Evolutionary conservation across 768 basidiomycete genomes (phyloP).

Genomic region (Kwoniella botswanensis): DNA sequence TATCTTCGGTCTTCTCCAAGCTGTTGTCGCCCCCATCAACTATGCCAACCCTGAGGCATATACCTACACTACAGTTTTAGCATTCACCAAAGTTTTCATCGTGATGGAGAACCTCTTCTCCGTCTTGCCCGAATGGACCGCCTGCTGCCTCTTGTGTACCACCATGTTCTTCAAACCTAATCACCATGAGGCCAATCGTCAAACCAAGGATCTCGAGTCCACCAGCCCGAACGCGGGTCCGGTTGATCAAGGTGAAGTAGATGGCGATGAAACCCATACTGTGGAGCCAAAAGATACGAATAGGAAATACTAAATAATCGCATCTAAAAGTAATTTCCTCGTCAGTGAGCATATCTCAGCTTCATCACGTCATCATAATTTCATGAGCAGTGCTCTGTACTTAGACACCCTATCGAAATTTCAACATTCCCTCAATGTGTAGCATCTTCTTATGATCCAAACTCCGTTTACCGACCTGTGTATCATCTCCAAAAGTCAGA

Average conservation of each 20-base stretch:
- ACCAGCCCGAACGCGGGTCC: neutral
- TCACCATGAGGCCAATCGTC: neutral
- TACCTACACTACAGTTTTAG: constrained; percentile 12
- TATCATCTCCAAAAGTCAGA: no score
- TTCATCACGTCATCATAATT: no score
- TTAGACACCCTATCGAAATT: no score
- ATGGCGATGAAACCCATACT: neutral
- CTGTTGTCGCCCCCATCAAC: constrained; percentile 25
- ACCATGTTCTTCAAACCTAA: constrained; percentile 28
- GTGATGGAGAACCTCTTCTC: constrained; percentile 31
- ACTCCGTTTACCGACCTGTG: no score
- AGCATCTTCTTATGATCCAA: no score
- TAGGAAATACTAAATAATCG: no score
- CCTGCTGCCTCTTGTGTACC: constrained; percentile 31
- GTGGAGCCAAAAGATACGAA: no score
- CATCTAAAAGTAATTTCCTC: no score
- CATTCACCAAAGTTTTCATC: constrained; percentile 25
- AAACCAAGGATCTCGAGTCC: neutral
- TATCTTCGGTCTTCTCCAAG: constrained; percentile 36
- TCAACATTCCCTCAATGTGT: no score
- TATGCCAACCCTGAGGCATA: constrained; percentile 25
- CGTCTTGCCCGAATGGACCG: constrained; percentile 34
- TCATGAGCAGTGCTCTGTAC: no score
- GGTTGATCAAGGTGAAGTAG: neutral
- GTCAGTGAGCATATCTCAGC: no score